Percentiles rank a stretch among this genome's conserved stretches.
Conservation (phyloP, 139 green algal genomes). For the Picochlorum costavermella region DNA sequence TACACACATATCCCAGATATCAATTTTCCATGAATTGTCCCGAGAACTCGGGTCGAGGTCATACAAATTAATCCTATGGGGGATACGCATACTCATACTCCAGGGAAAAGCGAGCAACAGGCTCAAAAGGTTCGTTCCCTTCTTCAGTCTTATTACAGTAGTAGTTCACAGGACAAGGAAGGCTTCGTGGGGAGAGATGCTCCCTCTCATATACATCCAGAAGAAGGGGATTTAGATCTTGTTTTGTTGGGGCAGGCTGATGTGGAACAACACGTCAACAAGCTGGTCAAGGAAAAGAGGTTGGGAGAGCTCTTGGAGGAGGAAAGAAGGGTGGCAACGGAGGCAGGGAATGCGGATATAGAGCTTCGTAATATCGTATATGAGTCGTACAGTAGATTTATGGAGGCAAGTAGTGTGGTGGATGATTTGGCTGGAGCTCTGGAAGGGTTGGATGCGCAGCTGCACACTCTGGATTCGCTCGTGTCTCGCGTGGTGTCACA, state of each 20-base stretch:
- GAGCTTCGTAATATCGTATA: slow-evolving; percentile 97
- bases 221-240: too few species aligned
- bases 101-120: slow-evolving; percentile 8
- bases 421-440: slow-evolving; percentile 54
- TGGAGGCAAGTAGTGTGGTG: slow-evolving; percentile 93
- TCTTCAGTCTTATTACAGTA: slow-evolving; percentile 61
- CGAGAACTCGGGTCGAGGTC: too few species aligned
- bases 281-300: slow-evolving; percentile 21
- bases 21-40: too few species aligned
- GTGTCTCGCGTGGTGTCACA: slow-evolving; percentile 41
- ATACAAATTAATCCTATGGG: too few species aligned
- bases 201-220: too few species aligned
- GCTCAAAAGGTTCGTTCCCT: slow-evolving; percentile 44
- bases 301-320: slow-evolving; percentile 31
- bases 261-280: slow-evolving; percentile 14
- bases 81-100: neutral
- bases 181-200: neutral
- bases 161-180: slow-evolving; percentile 16
- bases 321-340: slow-evolving; percentile 66
- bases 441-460: slow-evolving; percentile 49
- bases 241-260: slow-evolving; percentile 1
- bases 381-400: slow-evolving; percentile 99
- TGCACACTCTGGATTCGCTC: slow-evolving; percentile 9
- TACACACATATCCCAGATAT: too few species aligned
- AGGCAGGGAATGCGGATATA: slow-evolving; percentile 85